Conservation (phyloP, 306 rosid species). For the Parietaria judaica region DNA sequence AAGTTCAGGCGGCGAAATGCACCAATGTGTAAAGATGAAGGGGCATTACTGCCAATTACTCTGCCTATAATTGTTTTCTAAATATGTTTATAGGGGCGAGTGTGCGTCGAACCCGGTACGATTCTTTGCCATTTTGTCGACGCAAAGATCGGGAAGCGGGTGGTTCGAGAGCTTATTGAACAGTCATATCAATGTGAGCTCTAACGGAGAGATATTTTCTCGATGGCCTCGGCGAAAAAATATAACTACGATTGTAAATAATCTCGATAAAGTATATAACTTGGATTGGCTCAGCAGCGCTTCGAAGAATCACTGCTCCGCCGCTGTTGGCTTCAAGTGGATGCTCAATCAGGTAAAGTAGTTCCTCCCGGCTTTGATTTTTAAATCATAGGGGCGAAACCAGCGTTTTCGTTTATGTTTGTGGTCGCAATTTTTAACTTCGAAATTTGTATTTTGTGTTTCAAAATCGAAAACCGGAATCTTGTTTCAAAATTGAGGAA, state of each 20-base stretch:
- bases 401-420: neutral
- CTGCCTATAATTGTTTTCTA: too few species aligned
- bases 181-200: slow-evolving; percentile 75
- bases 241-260: slow-evolving; percentile 56
- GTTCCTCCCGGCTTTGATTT: neutral
- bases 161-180: slow-evolving; percentile 91
- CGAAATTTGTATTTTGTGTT: too few species aligned
- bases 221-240: slow-evolving; percentile 56
- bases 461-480: too few species aligned
- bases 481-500: too few species aligned
- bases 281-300: slow-evolving; percentile 95
- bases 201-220: slow-evolving; percentile 89
- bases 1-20: too few species aligned
- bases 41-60: too few species aligned
- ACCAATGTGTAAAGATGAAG: too few species aligned
- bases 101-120: slow-evolving; percentile 73
- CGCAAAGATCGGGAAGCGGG: slow-evolving; percentile 97
- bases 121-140: slow-evolving; percentile 71
- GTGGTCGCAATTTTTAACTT: neutral
- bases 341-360: slow-evolving; percentile 87
- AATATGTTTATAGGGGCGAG: slow-evolving; percentile 45
- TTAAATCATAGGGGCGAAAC: too few species aligned
- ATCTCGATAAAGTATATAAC: slow-evolving; percentile 74
- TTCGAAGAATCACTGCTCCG: slow-evolving; percentile 88
- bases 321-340: slow-evolving; percentile 98